Evolutionary conservation across 73 alveolate genomes (phyloP).

Genomic region (Diophrys sp.): DNA sequence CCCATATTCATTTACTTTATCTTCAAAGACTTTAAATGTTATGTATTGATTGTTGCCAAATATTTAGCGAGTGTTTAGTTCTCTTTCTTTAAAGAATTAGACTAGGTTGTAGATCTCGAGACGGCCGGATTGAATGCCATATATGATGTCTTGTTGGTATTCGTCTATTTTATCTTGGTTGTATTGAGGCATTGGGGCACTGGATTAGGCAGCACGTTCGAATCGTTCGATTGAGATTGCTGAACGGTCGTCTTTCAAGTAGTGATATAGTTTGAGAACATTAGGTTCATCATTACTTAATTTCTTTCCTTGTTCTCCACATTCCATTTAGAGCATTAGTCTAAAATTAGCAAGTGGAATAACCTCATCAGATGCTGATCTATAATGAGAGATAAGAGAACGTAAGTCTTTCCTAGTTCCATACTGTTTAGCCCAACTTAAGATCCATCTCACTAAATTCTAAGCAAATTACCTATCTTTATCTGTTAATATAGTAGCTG

Average conservation of each 20-base stretch:
- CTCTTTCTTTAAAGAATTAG: neutral
- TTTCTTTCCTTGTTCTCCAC: neutral
- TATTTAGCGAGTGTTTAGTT: neutral
- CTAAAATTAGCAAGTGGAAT: neutral
- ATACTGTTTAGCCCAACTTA: neutral
- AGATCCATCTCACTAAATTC: too few relatives aligned
- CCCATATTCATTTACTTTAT: neutral
- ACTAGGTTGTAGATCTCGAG: neutral
- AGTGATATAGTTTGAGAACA: neutral
- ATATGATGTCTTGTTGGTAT: neutral
- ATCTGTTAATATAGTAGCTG: neutral
- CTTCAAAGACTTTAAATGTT: too few relatives aligned
- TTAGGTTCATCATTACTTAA: neutral
- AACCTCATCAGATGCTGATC: neutral
- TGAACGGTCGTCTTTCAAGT: constrained; percentile 1
- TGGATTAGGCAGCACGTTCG: neutral
- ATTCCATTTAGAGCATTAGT: neutral
- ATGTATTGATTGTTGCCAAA: too few relatives aligned
- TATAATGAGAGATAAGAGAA: neutral
- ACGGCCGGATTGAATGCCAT: neutral
- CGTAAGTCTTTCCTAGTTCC: neutral
- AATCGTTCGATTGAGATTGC: neutral
- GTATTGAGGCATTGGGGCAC: neutral
- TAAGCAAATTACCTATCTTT: neutral
- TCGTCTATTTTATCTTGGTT: neutral